A percentile compares a stretch with the other conserved stretches of the same genome.
Conservation (phyloP, 306 rosid species). For the Prunus fruticosa region DNA sequence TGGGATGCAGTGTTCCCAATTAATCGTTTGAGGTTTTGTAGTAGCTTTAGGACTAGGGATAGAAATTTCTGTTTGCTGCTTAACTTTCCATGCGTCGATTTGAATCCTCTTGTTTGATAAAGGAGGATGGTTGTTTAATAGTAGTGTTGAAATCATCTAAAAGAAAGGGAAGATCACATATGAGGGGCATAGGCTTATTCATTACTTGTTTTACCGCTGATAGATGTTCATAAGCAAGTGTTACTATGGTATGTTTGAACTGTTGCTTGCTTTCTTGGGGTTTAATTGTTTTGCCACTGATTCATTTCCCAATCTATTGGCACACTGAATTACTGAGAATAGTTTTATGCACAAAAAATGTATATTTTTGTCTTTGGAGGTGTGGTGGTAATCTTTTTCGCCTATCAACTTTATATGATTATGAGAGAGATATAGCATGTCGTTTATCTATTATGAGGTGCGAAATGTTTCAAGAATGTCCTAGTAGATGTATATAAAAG, state of each 20-base stretch:
- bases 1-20: not conserved
- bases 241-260: not conserved
- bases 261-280: constrained; percentile 4
- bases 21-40: not conserved
- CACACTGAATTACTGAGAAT: not conserved
- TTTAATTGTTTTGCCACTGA: not conserved
- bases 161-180: not conserved
- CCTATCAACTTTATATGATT: not conserved
- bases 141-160: not conserved
- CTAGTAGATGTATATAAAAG: not conserved
- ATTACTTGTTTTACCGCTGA: not conserved
- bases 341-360: not conserved
- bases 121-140: not conserved
- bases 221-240: not conserved
- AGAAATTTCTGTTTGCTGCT: not conserved
- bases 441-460: not conserved
- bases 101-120: not conserved
- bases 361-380: not conserved
- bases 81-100: not conserved
- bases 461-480: not conserved
- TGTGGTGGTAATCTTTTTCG: not conserved
- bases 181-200: not conserved
- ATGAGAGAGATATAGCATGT: not conserved
- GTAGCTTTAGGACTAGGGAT: not conserved
- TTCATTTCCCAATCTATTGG: not conserved